Percentiles rank a stretch among this genome's conserved stretches.
phyloP scores from a whole-genome alignment of 2,329 filamentous ascomycete species.

The Leptoxyphium fumago region DNA sequence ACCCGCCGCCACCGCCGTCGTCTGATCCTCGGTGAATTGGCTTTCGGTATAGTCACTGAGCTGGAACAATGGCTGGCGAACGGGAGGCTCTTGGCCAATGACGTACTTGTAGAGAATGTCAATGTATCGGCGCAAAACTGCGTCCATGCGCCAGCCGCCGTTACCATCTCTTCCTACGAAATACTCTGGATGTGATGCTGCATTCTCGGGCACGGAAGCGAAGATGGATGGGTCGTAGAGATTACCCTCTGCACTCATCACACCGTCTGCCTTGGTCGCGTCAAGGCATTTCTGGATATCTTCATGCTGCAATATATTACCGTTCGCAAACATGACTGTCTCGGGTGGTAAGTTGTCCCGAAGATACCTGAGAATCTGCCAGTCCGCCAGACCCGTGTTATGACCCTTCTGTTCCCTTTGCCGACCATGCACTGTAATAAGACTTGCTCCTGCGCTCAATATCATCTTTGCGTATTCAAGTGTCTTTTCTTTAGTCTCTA shows the following conservation, averaged over 20 bases:
- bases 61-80: constrained; percentile 58
- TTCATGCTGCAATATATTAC: constrained; percentile 69
- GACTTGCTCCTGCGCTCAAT: constrained; percentile 73
- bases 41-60: constrained; percentile 32
- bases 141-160: constrained; percentile 80
- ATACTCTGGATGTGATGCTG: constrained; percentile 44
- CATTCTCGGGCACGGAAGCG: constrained; percentile 40
- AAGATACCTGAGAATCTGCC: constrained; percentile 69
- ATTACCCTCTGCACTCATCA: constrained; percentile 96
- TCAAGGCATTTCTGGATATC: constrained; percentile 67
- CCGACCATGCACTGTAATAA: constrained; percentile 83
- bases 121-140: constrained; percentile 72
- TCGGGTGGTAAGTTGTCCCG: constrained; percentile 70
- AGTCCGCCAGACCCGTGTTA: constrained; percentile 84
- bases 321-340: constrained; percentile 92
- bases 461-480: constrained; percentile 82
- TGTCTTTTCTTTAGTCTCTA: constrained; percentile 76
- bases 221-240: constrained; percentile 86
- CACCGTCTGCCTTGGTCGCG: constrained; percentile 73
- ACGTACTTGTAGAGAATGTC: constrained; percentile 77
- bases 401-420: constrained; percentile 89
- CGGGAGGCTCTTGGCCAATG: constrained; percentile 49
- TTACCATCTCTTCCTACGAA: constrained; percentile 68
- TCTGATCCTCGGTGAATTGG: not conserved
- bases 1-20: constrained; percentile 3